Conservation (phyloP, 768 basidiomycete genomes). For the Lactarius sp. region DNA sequence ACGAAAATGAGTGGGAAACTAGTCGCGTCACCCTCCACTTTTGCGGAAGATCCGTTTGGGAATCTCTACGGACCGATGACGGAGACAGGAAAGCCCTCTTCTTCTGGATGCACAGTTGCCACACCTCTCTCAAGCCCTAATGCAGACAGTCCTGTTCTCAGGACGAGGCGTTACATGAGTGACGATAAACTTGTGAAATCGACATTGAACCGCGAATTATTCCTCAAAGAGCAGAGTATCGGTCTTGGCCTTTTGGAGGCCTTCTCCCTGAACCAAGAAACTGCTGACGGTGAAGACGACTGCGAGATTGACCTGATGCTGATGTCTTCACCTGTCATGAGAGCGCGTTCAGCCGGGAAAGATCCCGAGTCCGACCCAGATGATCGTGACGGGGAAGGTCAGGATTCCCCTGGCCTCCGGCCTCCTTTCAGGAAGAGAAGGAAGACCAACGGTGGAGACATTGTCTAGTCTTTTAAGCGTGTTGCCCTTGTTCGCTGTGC, state of each 20-base stretch:
- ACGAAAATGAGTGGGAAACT: conserved; percentile 13
- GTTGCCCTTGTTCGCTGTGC: neutral
- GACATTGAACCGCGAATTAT: conserved; percentile 15
- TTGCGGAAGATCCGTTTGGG: conserved; percentile 23
- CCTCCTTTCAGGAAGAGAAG: conserved; percentile 33
- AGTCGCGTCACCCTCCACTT: conserved; percentile 7
- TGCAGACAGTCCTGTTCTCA: conserved; percentile 25
- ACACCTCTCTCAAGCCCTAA: conserved; percentile 24
- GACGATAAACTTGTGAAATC: conserved; percentile 20
- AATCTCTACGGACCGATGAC: conserved; percentile 14
- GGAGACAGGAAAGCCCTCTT: conserved; percentile 12
- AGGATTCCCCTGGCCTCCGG: neutral
- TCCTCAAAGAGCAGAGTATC: conserved; percentile 13
- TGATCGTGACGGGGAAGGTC: conserved; percentile 22
- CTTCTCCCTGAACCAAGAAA: conserved; percentile 26
- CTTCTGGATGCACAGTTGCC: conserved; percentile 4
- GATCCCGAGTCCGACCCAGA: conserved; percentile 4
- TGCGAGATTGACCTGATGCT: conserved; percentile 23
- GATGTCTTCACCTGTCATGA: conserved; percentile 24
- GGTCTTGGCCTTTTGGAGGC: conserved; percentile 31
- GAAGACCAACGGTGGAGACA: conserved; percentile 28
- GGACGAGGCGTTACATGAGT: conserved; percentile 20
- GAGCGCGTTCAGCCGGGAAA: conserved; percentile 15
- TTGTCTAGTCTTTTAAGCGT: neutral
- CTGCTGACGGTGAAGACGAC: conserved; percentile 19